phyloP scores from a whole-genome alignment of 2,329 filamentous ascomycete species.

The Ceratocystis ficicola region DNA sequence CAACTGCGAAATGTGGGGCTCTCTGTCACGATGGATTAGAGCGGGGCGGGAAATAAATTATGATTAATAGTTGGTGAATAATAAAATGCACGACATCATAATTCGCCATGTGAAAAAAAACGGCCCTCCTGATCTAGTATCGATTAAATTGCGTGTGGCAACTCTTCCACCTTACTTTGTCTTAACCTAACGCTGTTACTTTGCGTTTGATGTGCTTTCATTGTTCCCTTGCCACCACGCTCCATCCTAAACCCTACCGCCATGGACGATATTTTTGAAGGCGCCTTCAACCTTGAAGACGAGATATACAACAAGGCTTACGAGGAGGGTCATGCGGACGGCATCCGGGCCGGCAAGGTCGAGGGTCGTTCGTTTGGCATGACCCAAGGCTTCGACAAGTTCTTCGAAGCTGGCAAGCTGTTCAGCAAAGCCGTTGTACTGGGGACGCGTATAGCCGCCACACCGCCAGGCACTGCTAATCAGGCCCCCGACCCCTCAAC shows the following conservation, averaged over 20 bases:
- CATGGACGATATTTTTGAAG: conserved; percentile 42
- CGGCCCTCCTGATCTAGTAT: background rate
- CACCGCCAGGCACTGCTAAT: background rate
- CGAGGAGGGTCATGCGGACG: conserved; percentile 60
- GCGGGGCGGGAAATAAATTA: background rate
- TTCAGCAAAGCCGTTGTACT: conserved; percentile 74
- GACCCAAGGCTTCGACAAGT: conserved; percentile 89
- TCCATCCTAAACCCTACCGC: background rate
- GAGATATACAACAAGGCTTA: conserved; percentile 76
- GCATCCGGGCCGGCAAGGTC: conserved; percentile 61
- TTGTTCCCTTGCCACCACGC: background rate
- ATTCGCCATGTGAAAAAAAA: background rate
- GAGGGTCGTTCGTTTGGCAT: conserved; percentile 87
- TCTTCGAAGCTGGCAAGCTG: conserved; percentile 63
- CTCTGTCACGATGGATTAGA: conserved; percentile 19
- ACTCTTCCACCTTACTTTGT: no score
- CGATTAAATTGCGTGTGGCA: no score
- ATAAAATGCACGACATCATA: background rate
- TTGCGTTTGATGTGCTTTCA: background rate
- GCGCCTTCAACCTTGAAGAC: conserved; percentile 49
- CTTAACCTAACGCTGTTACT: background rate
- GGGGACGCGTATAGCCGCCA: conserved; percentile 51
- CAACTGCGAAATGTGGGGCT: conserved; percentile 22
- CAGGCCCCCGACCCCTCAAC: background rate
- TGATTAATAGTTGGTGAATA: background rate